Base-by-base conservation (phyloP, 1,139 yeast genomes). In the Yamadazyma diospyri region DNA sequence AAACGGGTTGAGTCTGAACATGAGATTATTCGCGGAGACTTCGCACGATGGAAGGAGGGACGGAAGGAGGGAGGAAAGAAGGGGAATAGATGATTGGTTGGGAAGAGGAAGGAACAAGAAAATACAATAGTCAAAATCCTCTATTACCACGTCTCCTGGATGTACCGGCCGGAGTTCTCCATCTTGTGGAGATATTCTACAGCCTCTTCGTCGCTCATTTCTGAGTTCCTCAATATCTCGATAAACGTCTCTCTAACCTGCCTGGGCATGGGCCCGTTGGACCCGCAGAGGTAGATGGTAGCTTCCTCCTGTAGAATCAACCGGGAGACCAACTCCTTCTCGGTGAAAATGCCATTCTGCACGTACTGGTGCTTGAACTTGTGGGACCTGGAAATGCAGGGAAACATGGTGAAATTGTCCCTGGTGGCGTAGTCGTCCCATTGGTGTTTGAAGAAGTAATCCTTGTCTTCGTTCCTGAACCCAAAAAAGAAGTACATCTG, bases 81-180 rank as follows among this genome's bases (percentile, higher is more conserved):
- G n/a, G n/a, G n/a, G n/a, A n/a, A n/a, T n/a, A n/a, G n/a, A n/a
- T n/a, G n/a, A n/a, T n/a, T n/a, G n/a, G n/a, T n/a, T n/a, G n/a
- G n/a, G n/a, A n/a, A n/a, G n/a, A n/a, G n/a, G n/a, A n/a, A n/a
- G n/a, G n/a, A n/a, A n/a, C n/a, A n/a, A n/a, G n/a, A n/a, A n/a
- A n/a, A n/a, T n/a, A n/a, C n/a, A n/a, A n/a, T n/a, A n/a, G n/a
- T n/a, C n/a, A n/a, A n/a, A n/a, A n/a, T n/a, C n/a, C n/a, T n/a
- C n/a, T n/a, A n/a, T 45, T 42, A 89, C 97, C 97, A 89, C 0
- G 96, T 88, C 51, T 92, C 98, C 55, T 92, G 97, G 34, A 86
- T 64, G 51, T 86, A 89, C 42, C 89, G 63, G 6, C 81, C 79
- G 6, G 53, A 51, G 40, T 71, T 72, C 48, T 89, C 97, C 76